Evolutionary conservation across 2,329 filamentous ascomycete species (phyloP).

Genomic region (Fusarium phyllophilum): DNA sequence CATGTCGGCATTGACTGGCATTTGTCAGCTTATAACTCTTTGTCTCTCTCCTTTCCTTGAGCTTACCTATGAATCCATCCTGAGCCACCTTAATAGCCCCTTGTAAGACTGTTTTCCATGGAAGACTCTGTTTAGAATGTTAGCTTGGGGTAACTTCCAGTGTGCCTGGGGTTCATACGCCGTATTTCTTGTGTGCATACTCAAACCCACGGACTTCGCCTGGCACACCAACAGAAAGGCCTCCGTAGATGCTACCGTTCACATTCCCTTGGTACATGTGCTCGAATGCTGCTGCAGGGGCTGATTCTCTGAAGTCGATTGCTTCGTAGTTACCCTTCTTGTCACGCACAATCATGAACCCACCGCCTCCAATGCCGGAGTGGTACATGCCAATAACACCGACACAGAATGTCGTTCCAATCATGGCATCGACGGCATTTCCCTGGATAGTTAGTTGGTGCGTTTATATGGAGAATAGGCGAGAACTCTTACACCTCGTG

Average conservation of each 20-base stretch:
- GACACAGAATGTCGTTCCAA: constrained; percentile 79
- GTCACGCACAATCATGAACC: constrained; percentile 84
- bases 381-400: constrained; percentile 83
- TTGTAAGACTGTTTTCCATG: constrained; percentile 77
- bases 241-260: constrained; percentile 74
- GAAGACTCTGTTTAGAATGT: constrained; percentile 55
- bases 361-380: constrained; percentile 86
- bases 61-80: constrained; percentile 70
- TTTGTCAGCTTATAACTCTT: constrained; percentile 30
- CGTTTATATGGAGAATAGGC: neutral
- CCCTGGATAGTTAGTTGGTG: constrained; percentile 56
- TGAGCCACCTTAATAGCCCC: constrained; percentile 80
- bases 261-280: constrained; percentile 86
- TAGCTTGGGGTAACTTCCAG: neutral
- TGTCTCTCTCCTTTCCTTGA: neutral
- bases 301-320: constrained; percentile 90
- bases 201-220: constrained; percentile 83
- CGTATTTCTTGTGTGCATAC: constrained; percentile 79
- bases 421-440: constrained; percentile 80
- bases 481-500: constrained; percentile 57
- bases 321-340: constrained; percentile 81
- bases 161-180: constrained; percentile 53
- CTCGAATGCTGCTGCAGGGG: constrained; percentile 81
- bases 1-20: constrained; percentile 74
- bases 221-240: constrained; percentile 77